Evolutionary conservation across 148 eudicot species (phyloP), one percentile per base, ranked within the genome.

Genomic region (Fallopia convolvulus): DNA sequence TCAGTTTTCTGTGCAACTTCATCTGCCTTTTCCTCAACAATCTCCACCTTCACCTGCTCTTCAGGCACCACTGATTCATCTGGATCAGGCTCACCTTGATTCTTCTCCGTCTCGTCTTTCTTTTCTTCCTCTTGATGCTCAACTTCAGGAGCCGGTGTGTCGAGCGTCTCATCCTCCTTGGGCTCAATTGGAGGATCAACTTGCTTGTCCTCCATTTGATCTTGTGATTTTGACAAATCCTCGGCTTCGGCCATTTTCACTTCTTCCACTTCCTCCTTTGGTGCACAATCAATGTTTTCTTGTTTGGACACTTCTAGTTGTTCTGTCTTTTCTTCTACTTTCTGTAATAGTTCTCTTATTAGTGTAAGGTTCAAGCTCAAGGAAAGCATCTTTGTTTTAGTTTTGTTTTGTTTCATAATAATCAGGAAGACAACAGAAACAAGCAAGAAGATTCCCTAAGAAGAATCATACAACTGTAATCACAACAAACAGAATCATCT

Each of bases 321-420:
- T 76, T 85, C 80, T 61, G 77, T 30, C 79, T 85, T 82, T 70
- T 84, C 80, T 65, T 86, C 86, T 40, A 75, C 85, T 80, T 80
- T 74, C 89, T 86, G 86, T 83, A 36, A 42, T 18, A 20, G 10
- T 1, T 11, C 39, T 73, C 18, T n/a, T 0, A 73, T 73, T 73
- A 44, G 52, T 72, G 33, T 42, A 40, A 13, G 36, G 26, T 46
- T 46, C 30, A 39, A 71, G 49, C 21, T 71, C 49, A 71, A 71
- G 49, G 3, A 39, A 71, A 44, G 30, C 14, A 71, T 73, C 53
- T 73, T 9, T 7, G 2, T 39, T 3, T 41, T 18, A 1, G 20
- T 21, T 46, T 48, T 49, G 74, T 74, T 49, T 14, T 30, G 12
- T 32, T 13, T 32, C 40, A 10, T 4, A 63, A 10, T 36, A 36